Percentiles rank a stretch among this genome's conserved stretches.
These are phyloP conservation scores for Aechmea fasciata DNA, from an alignment of 176 grass and related monocot genomes.

Conservation along the genomic window DNA sequence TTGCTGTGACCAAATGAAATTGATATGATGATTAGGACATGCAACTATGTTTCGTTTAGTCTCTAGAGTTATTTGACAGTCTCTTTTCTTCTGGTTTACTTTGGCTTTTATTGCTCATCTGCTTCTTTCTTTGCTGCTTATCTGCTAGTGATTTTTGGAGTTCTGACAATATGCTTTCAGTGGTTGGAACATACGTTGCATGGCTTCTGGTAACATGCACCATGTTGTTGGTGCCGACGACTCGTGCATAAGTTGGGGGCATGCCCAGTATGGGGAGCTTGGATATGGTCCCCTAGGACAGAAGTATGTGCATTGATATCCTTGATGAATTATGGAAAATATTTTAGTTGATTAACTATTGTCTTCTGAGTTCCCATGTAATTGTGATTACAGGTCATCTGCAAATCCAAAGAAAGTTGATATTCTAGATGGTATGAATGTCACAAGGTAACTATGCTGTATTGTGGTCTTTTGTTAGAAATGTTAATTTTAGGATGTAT, in stretches of 20 bases:
- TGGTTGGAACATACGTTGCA: constrained; percentile 96
- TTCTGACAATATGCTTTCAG: constrained; percentile 38
- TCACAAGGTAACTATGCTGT: constrained; percentile 46
- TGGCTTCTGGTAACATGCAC: constrained; percentile 98
- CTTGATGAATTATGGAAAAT: constrained; percentile 7
- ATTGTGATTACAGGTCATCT: constrained; percentile 63
- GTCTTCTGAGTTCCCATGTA: neutral
- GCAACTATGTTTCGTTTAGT: too few relatives aligned
- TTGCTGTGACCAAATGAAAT: too few relatives aligned
- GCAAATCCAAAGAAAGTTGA: constrained; percentile 99
- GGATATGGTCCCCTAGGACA: constrained; percentile 84
- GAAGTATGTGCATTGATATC: constrained; percentile 47
- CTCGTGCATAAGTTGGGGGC: constrained; percentile 97
- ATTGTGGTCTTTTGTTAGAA: constrained; percentile 1
- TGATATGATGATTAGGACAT: too few relatives aligned
- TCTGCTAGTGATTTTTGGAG: constrained; percentile 16
- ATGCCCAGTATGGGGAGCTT: constrained; percentile 64
- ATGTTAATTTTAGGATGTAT: constrained; percentile 1
- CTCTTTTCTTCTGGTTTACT: neutral
- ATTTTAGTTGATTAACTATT: constrained; percentile 3
- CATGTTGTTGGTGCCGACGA: constrained; percentile 90
- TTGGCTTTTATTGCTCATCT: neutral
- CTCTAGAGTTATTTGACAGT: neutral
- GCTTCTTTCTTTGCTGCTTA: constrained; percentile 1
- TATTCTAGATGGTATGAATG: constrained; percentile 76